Base-by-base conservation (phyloP, 805 yeast species). In the Candida fluviatilis region DNA sequence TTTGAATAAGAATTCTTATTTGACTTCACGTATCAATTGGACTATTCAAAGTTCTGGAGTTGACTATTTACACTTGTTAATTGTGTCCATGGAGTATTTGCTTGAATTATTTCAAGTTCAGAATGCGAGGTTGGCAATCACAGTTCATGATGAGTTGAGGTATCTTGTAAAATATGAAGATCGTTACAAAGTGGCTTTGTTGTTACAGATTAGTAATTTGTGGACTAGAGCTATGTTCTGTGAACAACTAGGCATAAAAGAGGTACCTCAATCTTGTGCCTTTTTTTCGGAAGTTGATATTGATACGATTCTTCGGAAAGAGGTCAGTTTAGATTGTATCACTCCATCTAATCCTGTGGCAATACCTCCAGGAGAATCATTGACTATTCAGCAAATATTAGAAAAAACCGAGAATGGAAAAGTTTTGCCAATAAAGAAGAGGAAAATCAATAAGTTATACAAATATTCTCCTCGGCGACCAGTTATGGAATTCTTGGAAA, bases 31-130 rank as follows among this genome's bases (percentile, higher is more conserved):
- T 51, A 82, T 90, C 46, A 93, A 93, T 54, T 93, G 99, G 99
- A 87, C 96, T 0, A 93, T 93, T 55, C 99, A 93, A 58, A 87
- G 96, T 16, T 87, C 96, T 1, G 99, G 99, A 26, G 99, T 95
- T 14, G 99, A 93, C 57, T 93, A 95, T 54, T 68, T 93, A 37
- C 99, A 93, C 57, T 57, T 93, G 29, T 58, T 93, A 42, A 72
- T 91, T 35, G 76, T 88, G 4, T 78, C 96, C 0, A 90, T 95
- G 97, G 85, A 87, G 41, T 87, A 89, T 51, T 67, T 93, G 49
- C 68, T 76, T 29, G 71, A 76, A 28, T 73, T 70, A 43, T 91
- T 79, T 58, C 53, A 66, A 3, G 65, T 95, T 8, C 24, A 31
- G 6, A 75, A 83, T 25, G 95, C 95, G 0, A 64, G 99, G 36